Evolutionary conservation across 192 early-diverging fungal species (phyloP), one percentile per base, ranked within the genome.

Genomic region (Coemansia sp.): DNA sequence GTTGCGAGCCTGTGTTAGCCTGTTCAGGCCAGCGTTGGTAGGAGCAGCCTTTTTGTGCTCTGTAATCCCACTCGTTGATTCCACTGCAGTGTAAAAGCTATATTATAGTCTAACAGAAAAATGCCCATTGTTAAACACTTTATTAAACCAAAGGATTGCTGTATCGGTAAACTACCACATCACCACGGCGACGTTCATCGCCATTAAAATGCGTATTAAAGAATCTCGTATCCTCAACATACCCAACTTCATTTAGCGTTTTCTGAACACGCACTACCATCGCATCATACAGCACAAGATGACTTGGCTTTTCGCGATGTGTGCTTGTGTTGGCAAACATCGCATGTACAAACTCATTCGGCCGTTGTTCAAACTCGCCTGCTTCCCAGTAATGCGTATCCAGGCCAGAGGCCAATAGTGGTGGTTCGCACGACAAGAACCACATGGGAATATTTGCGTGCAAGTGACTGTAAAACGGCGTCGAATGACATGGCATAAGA

Each of bases 401-500:
- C 57, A 73, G 45, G 8, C 12, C 48, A 5, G 62, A 27, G 5
- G 24, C 57, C 11, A 60, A 52, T 9, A 96, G 65, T 3, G 94
- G 95, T 23, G 97, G 97, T 45, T 96, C 94, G 73, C 95, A 98
- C 7, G 90, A 90, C 41, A 98, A 71, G 59, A 94, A 94, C 82
- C 90, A 86, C 87, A 95, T 88, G 13, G 85, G 77, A 12, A 88
- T 61, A 18, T 80, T 48, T 18, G 77, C 67, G 62, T 97, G 95
- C 6, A 98, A 19, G 71, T 90, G 84, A 47, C 90, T 90, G 57
- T 95, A 88, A 72, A 85, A 95, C n/a, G 95, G 97, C 3, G 97
- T 96, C 4, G 95, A 98, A 68, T 98, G 95, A 59, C 97, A 98
- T 7, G 97, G 97, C 93, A 95, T 98, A 37, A 97, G 66, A 61